Evolutionary conservation across 2,329 filamentous ascomycete species (phyloP), one percentile per base, ranked within the genome.

Genomic region (Curvularia sp.): DNA sequence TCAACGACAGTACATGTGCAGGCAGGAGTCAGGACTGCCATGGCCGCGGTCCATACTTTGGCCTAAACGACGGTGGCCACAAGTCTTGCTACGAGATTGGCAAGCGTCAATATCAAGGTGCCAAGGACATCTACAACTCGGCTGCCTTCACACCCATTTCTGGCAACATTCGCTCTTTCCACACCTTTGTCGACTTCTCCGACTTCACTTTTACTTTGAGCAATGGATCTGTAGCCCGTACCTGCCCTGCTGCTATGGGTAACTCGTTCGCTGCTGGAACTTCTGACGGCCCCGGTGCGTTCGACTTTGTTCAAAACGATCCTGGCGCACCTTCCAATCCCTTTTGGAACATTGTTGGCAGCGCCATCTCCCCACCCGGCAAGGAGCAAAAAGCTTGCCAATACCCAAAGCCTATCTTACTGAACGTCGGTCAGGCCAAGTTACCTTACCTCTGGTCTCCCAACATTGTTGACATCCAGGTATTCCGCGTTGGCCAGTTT

Each of bases 201-300:
- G 86, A 86, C 68, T 95, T 88, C 74, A 83, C 83, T 0, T 96
- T 97, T 71, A 76, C 80, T 3, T 86, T 93, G 1, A 84, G 88
- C 0, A 92, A 96, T 66, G 90, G 91, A 45, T 87, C 86, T 3
- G 79, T 79, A 28, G 90, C 88, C 6, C 82, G 80, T 49, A 96
- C 93, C 0, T 98, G 94, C 68, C 89, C 93, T 3, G 93, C 93
- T 0, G 92, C 93, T 0, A 80, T 98, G 59, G 94, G 94, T 5
- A 96, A 95, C 74, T 93, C 91, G 0, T 98, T 98, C 73, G 94
- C 94, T 0, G 94, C 91, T 1, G 94, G 94, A 10, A 98, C 94
- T 0, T 91, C 92, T 0, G 94, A 98, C 74, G 92, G 94, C 5
- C 93, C 94, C 0, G 94, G 94, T 0, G 88, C 87, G 0, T 96